Base-by-base conservation (phyloP, 1,284 basidiomycete species). In the Coniophora puteana region DNA sequence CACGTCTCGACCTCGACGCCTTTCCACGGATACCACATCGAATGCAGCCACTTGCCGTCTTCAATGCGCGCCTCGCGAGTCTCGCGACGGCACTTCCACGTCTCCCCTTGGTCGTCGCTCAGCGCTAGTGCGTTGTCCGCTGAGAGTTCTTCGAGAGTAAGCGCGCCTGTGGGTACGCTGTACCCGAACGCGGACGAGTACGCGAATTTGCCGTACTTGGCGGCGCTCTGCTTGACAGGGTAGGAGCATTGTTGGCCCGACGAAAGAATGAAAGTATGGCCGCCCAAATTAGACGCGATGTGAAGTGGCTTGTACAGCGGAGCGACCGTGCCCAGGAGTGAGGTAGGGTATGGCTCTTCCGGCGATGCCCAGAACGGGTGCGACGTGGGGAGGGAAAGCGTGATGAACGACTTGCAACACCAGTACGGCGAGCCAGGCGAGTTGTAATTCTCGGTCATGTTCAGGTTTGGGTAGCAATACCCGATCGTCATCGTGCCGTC, bases 391-490 rank as follows among this genome's bases (percentile, higher is more conserved):
- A 86, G 69, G 3, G 80, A 68, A n/a, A 89, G 74, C 4, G 80
- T 65, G 29, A 83, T 69, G 60, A 89, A 89, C 1, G 83, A 80
- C 53, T 89, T 87, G 68, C 82, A 88, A 54, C 79, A 83, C 86
- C 86, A 89, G 61, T 89, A 90, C 1, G 83, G 81, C n/a, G 83
- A 86, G 38, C 83, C 83, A 1, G 84, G 82, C 0, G 83, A 85
- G 57, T 87, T 88, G 65, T 89, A 88, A 62, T 84, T 87, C 57
- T 88, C 78, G 12, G 80, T 83, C 68, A 87, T 78, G 55, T 81
- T 83, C 59, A 78, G 78, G 53, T 87, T 87, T 17, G 83, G 83
- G 54, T 85, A 88, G 41, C 68, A 66, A 55, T 74, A 90, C 3
- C 85, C 85, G 50, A 90, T 82, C 6, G 82, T 88, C 38, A 89